Conservation (phyloP, 345 rosid genomes). For the Viola odorata region DNA sequence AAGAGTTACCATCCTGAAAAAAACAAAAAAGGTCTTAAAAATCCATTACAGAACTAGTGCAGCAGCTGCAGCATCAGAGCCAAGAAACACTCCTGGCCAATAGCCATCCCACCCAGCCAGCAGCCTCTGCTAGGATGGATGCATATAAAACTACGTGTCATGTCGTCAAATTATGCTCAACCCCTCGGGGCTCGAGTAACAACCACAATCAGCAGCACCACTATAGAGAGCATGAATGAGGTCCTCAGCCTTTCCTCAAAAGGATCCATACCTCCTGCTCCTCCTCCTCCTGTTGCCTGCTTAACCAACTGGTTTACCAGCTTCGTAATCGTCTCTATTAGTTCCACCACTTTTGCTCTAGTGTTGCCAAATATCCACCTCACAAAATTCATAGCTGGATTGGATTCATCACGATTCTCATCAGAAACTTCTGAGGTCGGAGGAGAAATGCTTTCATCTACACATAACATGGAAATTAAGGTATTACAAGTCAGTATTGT, state of each 20-base stretch:
- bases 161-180: constrained; percentile 43
- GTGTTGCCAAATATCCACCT: constrained; percentile 53
- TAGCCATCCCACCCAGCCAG: background rate
- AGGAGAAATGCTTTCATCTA: constrained; percentile 29
- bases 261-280: constrained; percentile 28
- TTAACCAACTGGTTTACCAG: constrained; percentile 42
- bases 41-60: too few species aligned
- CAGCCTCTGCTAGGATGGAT: too few species aligned
- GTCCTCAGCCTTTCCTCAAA: constrained; percentile 57
- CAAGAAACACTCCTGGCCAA: background rate
- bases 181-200: constrained; percentile 47
- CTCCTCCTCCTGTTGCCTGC: constrained; percentile 11
- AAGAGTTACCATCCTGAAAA: too few species aligned
- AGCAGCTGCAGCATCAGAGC: too few species aligned
- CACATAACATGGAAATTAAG: constrained; percentile 12
- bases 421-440: constrained; percentile 31
- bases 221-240: constrained; percentile 58
- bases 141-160: constrained; percentile 8
- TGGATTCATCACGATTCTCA: constrained; percentile 30
- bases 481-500: too few species aligned
- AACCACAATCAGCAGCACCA: constrained; percentile 68
- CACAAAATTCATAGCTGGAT: constrained; percentile 31
- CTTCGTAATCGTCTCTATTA: constrained; percentile 47
- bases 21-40: too few species aligned
- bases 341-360: constrained; percentile 33